Base-by-base conservation (phyloP, 2,329 filamentous ascomycete species). In the Neonectria hederae region DNA sequence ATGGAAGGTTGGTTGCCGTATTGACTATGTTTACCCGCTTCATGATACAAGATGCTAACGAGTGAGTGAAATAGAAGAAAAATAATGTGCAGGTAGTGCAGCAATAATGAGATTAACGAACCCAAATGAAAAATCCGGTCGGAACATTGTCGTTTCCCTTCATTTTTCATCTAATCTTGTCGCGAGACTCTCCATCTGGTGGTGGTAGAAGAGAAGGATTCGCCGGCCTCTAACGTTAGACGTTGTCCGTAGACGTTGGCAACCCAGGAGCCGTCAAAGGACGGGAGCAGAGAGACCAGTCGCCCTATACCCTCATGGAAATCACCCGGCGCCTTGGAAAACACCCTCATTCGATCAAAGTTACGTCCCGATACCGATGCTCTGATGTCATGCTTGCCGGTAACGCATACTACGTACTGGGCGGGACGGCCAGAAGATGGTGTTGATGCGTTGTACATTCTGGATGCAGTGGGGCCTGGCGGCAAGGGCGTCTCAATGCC, bases 11-110 rank as follows among this genome's bases (percentile, higher is more conserved):
- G 65, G 66, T 65, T 30, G n/a, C 11, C 63, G 21, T 53, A 40
- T 26, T 40, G 21, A 54, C 14, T 14, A 7, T 9, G 19, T 5
- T 17, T 40, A 26, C 28, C 24, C 38, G 19, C 22, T 28, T 32
- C 8, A 10, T 22, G 9, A 21, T 46, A 30, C 38, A 24, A 13
- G n/a, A 22, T 30, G 35, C 58, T 69, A 60, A 69, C 71, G 57
- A 63, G 59, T 63, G 57, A 63, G 59, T 63, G 59, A 60, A 38
- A 77, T 79, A 94, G 92, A 94, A 94, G 80, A 94, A 94, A 88
- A 93, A 96, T 82, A 95, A 95, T 75, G 87, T 96, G 55, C 92
- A 95, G 78, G 90, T 95, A 68, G 92, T 96, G 66, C 91, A 94
- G 82, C 91, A 92, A 80, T 91, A 75, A 70, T 65, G 65, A 67